A percentile compares a stretch with the other conserved stretches of the same genome.
Evolutionary conservation across 768 basidiomycete genomes (phyloP).

Genomic region (Coprinellus micaceus): DNA sequence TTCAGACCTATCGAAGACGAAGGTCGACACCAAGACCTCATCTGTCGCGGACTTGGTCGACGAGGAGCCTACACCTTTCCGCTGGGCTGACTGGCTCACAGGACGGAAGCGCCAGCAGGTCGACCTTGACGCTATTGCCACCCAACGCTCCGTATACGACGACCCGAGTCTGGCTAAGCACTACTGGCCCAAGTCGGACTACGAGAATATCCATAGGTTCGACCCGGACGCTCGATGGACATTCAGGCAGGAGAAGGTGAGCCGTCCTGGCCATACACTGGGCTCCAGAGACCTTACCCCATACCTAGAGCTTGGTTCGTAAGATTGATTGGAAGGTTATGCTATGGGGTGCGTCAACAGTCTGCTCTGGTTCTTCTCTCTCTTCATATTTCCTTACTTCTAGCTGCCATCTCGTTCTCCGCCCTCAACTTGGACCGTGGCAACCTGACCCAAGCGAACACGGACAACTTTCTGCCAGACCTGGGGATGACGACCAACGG

Average conservation of each 20-base stretch:
- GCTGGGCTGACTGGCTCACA: slow-evolving; percentile 33
- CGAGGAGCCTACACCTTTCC: slow-evolving; percentile 34
- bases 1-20: not conserved
- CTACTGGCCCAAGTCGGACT: slow-evolving; percentile 48
- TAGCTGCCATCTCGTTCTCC: slow-evolving; percentile 51
- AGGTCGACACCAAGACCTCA: not conserved
- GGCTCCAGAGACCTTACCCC: not conserved
- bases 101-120: slow-evolving; percentile 18
- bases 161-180: slow-evolving; percentile 43
- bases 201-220: slow-evolving; percentile 57
- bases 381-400: slow-evolving; percentile 2
- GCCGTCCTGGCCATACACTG: not conserved
- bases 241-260: slow-evolving; percentile 43
- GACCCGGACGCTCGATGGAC: slow-evolving; percentile 60
- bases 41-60: slow-evolving; percentile 30
- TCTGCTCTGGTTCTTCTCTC: not conserved
- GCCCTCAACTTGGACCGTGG: slow-evolving; percentile 52
- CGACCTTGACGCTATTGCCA: slow-evolving; percentile 40
- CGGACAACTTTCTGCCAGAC: slow-evolving; percentile 54
- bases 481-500: slow-evolving; percentile 49
- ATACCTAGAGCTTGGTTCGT: slow-evolving; percentile 34
- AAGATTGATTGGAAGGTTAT: slow-evolving; percentile 64
- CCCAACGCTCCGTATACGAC: slow-evolving; percentile 51
- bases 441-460: slow-evolving; percentile 57
- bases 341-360: slow-evolving; percentile 34